Base-by-base conservation (phyloP, 352 stramenopile genomes). In the Pythium pectinolyticum region DNA sequence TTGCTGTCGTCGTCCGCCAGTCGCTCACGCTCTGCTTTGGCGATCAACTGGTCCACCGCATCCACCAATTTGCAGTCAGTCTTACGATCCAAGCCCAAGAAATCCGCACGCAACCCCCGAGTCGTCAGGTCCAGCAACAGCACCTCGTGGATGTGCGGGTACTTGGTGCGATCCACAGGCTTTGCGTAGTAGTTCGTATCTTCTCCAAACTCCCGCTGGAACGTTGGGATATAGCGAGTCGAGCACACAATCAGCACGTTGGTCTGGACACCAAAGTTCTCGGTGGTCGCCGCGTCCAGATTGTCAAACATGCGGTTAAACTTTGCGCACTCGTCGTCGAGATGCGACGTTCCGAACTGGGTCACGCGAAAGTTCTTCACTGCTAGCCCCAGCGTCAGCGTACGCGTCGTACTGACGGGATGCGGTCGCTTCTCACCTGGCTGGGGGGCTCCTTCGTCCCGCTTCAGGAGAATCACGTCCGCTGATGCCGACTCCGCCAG, bases 171-270 rank as follows among this genome's bases (percentile, higher is more conserved):
- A 9, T 25, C n/a, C 17, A 47, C n/a, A 20, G 17, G 10, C 8
- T 25, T 47, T 47, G 40, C 9, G 32, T 14, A 37, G 32, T 7
- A 7, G 32, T 37, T 37, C 12, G 32, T 37, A 37, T 14, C 12
- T 14, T 7, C 9, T 20, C 10, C 17, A 47, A n/a, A n/a, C n/a
- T n/a, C n/a, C n/a, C n/a, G n/a, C n/a, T n/a, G n/a, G n/a, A n/a
- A n/a, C n/a, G n/a, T n/a, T n/a, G n/a, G n/a, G n/a, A n/a, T n/a
- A 47, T 47, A 47, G 40, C 40, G 11, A 9, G 40, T 47, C 40
- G 40, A 9, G 19, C 40, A 47, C 40, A 47, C 40, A 25, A 47
- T 47, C 40, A 47, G 40, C 40, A 47, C 40, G 40, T 47, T 47
- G 0, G 40, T 47, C 40, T 22, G 9, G 10, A 11, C n/a, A 7